Evolutionary conservation across 768 basidiomycete genomes (phyloP), one percentile per base, ranked within the genome.

Genomic region (Pleurotus sapidus): DNA sequence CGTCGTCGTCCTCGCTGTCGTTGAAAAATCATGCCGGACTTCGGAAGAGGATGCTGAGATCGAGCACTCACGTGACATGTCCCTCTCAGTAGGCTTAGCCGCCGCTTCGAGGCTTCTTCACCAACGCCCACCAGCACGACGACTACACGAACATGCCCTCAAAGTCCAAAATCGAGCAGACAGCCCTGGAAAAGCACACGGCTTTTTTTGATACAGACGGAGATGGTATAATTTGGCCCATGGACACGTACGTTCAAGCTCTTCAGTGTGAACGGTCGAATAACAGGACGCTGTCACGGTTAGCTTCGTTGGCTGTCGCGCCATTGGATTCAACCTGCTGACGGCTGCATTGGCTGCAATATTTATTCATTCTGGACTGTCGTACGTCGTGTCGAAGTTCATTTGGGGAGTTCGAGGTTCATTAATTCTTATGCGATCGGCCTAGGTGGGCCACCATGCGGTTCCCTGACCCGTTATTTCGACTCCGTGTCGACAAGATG

Each of bases 161-260:
- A 34, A 34, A 34, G 30, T 34, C 8, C 30, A 34, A 34, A 3
- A 9, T 34, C 30, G 8, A 45, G 14, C 42, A n/a, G 20, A 71
- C 74, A 2, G 73, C 70, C 8, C 67, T 80, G 11, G 74, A 80
- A 63, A 61, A 61, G 14, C 78, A 79, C 59, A 73, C 75, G 61
- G 73, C 74, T 37, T 80, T 77, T 67, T 79, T 79, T 60, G 78
- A 80, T 68, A 59, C 57, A 30, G 77, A 80, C 63, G 59, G 62
- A 23, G 78, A 79, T 61, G 78, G 77, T 4, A 67, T 77, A 40
- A 79, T 80, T 56, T 79, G 76, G 74, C 77, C 77, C 5, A 59
- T 39, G 11, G 77, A 80, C 61, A 80, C 77, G 77, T 78, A 57
- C 57, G 73, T 67, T 11, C 0, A n/a, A 11, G 49, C 20, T 27